Evolutionary conservation across 2,329 filamentous ascomycete genomes (phyloP), one percentile per base, ranked within the genome.

Genomic region (Intubia oerlemansii): DNA sequence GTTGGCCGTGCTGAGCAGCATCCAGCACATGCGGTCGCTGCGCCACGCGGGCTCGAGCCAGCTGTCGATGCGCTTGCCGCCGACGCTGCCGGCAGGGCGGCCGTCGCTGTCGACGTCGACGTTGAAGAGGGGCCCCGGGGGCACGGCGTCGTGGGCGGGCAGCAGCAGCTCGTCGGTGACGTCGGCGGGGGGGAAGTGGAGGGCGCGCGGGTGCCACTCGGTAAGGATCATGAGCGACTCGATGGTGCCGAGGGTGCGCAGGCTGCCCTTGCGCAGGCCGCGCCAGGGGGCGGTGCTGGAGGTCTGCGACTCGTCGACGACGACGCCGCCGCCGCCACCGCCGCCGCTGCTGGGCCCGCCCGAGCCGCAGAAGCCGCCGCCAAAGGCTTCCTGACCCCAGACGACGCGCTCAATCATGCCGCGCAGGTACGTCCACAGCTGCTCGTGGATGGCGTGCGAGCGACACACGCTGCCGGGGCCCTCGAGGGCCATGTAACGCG

Each of bases 1-100:
- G 56, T 85, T 78, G 10, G 81, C 82, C 21, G 82, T 90, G 43
- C 81, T 90, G 17, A 95, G 62, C 10, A 95, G 57, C 81, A 93
- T 93, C 85, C 85, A 93, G 45, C 80, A 91, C 79, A 93, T 91
- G 31, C 82, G 76, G 43, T 93, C 85, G 38, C 76, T 81, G 41
- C 85, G 66, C 81, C 85, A 93, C 7, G 81, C 85, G 3, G 88
- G 88, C 48, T 98, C 88, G 4, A 95, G 66, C 81, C 88, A 95
- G 46, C 81, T 85, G 44, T 92, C 82, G 37, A 93, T 88, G 17
- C 82, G 62, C 46, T 78, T 74, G 8, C 80, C 81, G 25, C 81
- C 79, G 13, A 81, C 64, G 8, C 80, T 81, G 24, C 80, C 79
- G 12, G 80, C 63, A n/a, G 52, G 52, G 29, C 54, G 48, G 32